Evolutionary conservation across 2,329 filamentous ascomycete genomes (phyloP), one percentile per base, ranked within the genome.

Genomic region (Fusarium tuaranense): DNA sequence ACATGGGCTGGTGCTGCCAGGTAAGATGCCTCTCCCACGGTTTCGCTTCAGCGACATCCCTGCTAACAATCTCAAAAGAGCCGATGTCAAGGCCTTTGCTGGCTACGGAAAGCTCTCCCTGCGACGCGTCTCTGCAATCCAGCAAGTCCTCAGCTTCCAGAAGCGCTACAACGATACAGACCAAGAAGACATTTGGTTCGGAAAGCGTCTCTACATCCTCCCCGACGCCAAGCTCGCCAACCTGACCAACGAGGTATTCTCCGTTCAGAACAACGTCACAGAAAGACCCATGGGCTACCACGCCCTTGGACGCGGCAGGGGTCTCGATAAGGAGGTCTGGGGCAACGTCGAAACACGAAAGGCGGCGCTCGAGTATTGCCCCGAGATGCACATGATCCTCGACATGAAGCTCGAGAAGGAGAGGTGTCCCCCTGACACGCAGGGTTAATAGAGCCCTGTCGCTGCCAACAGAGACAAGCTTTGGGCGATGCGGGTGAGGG

Each of bases 61-160:
- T 20, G 59, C 59, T 46, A 62, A 39, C 12, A 41, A 60, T 30
- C 30, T 48, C 38, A 18, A 48, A 48, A 30, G 38, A 46, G 41
- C 59, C 27, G 41, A 48, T 5, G 48, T 53, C 27, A 53, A 53
- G 27, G 48, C 48, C 12, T 46, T 46, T 13, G 59, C 38, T n/a
- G 59, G 59, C 16, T 62, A 62, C 39, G 59, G 59, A 46, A 41
- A 41, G 27, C 59, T 62, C 22, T 62, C 59, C n/a, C 57, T 60
- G 22, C 57, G 57, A 13, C 57, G 57, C 34, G 57, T 62, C 27
- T 62, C 59, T n/a, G 38, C 59, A 9, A 62, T 62, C 7, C 25
- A 62, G 22, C 41, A 62, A 3, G 41, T 62, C 38, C 59, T 62
- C 39, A 39, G 59, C 30, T 62, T 62, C 27, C 41, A 62, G 30